These are phyloP conservation scores for Hypoxylon sp. DNA, from an alignment of 2,329 filamentous ascomycete species.

Conservation along the genomic window DNA sequence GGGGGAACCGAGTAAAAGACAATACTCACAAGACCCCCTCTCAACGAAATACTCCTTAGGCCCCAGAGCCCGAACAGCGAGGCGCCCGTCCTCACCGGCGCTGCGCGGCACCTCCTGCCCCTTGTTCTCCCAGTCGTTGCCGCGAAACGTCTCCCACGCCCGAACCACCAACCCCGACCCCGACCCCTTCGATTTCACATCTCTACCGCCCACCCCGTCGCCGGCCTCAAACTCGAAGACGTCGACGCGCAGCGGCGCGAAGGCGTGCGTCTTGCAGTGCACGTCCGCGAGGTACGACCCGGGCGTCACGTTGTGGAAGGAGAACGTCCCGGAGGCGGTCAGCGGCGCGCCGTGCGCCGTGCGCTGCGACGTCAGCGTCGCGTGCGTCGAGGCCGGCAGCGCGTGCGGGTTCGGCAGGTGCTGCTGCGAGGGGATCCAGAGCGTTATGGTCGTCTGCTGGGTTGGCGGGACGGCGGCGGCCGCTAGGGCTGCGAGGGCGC, in stretches of 20 bases:
- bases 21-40: constrained; percentile 77
- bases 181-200: neutral
- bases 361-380: constrained; percentile 64
- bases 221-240: constrained; percentile 60
- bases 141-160: constrained; percentile 87
- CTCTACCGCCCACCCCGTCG: too few species aligned
- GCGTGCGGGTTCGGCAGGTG: constrained; percentile 62
- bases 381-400: constrained; percentile 73
- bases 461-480: constrained; percentile 44
- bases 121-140: constrained; percentile 90
- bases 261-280: constrained; percentile 78
- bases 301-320: constrained; percentile 77
- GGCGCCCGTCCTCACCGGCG: constrained; percentile 50
- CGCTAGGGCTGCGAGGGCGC: constrained; percentile 53
- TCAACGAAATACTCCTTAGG: constrained; percentile 82
- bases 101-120: constrained; percentile 71
- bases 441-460: constrained; percentile 58
- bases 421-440: constrained; percentile 57
- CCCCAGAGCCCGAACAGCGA: constrained; percentile 73
- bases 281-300: constrained; percentile 88
- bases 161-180: constrained; percentile 58
- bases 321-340: constrained; percentile 76
- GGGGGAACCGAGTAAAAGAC: constrained; percentile 11
- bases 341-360: constrained; percentile 68
- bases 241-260: constrained; percentile 85